Evolutionary conservation across 768 basidiomycete species (phyloP).

Genomic region (Dioszegia aurantiaca): DNA sequence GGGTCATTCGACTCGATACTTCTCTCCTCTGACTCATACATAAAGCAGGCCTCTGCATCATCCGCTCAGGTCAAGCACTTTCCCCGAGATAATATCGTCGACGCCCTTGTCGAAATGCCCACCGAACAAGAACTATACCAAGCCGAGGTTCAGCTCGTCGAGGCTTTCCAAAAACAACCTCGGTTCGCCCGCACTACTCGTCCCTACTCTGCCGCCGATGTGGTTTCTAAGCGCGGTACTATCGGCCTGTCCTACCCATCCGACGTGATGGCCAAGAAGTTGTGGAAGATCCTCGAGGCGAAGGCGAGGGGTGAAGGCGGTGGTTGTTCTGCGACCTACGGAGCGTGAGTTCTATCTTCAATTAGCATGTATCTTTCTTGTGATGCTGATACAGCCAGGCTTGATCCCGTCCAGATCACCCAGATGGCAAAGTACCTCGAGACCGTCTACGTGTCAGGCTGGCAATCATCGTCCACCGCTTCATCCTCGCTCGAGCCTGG

Average conservation of each 20-base stretch:
- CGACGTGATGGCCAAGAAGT: slow-evolving; percentile 77
- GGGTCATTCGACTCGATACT: background rate
- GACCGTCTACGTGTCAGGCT: slow-evolving; percentile 95
- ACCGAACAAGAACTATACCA: slow-evolving; percentile 62
- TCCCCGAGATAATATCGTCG: too few species aligned
- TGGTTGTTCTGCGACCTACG: slow-evolving; percentile 79
- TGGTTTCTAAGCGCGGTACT: slow-evolving; percentile 90
- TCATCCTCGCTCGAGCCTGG: slow-evolving; percentile 93
- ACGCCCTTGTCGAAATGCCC: too few species aligned
- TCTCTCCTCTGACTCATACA: too few species aligned
- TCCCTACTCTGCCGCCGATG: slow-evolving; percentile 88
- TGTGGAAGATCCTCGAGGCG: slow-evolving; percentile 69
- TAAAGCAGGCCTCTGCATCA: too few species aligned
- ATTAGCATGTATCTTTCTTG: too few species aligned
- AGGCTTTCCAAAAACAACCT: slow-evolving; percentile 89
- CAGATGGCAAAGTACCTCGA: slow-evolving; percentile 98
- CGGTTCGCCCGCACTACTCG: slow-evolving; percentile 84
- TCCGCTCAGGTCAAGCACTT: too few species aligned
- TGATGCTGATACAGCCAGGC: slow-evolving; percentile 58
- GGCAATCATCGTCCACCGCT: slow-evolving; percentile 82
- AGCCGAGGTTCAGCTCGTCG: slow-evolving; percentile 77
- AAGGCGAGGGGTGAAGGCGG: slow-evolving; percentile 59
- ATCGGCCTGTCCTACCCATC: slow-evolving; percentile 82
- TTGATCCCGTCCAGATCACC: slow-evolving; percentile 95
- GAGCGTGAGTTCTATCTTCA: slow-evolving; percentile 71